These are phyloP conservation scores for Hypomontagnella submonticulosa DNA, from an alignment of 495 filamentous ascomycete genomes.

Conservation along the genomic window DNA sequence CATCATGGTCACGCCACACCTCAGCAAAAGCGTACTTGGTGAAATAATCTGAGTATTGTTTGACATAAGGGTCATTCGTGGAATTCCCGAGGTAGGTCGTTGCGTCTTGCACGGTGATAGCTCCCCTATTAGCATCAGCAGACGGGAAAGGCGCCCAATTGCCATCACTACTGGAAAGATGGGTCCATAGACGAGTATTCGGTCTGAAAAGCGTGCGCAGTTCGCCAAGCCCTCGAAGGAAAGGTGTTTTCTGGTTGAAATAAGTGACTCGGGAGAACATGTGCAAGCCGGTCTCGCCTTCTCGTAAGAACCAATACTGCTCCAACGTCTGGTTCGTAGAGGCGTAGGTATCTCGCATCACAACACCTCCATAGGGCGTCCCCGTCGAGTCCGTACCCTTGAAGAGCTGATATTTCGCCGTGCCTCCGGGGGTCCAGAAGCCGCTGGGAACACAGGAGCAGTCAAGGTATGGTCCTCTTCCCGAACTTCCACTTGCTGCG, in stretches of 20 bases:
- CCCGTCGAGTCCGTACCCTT: slow-evolving; percentile 61
- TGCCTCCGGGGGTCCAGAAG: slow-evolving; percentile 63
- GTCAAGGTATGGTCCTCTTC: slow-evolving; percentile 66
- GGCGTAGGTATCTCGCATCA: slow-evolving; percentile 63
- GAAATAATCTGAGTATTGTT: slow-evolving; percentile 65
- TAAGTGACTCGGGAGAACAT: slow-evolving; percentile 66
- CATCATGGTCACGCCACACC: slow-evolving; percentile 62
- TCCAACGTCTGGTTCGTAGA: slow-evolving; percentile 63
- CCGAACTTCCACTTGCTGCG: slow-evolving; percentile 50
- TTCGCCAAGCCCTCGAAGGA: slow-evolving; percentile 65
- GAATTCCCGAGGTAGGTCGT: slow-evolving; percentile 66
- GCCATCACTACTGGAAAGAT: slow-evolving; percentile 61
- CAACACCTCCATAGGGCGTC: slow-evolving; percentile 61
- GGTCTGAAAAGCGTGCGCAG: slow-evolving; percentile 66
- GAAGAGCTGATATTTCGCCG: slow-evolving; percentile 56
- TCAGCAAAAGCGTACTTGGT: slow-evolving; percentile 69
- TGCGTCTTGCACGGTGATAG: slow-evolving; percentile 65
- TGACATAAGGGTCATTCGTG: slow-evolving; percentile 60
- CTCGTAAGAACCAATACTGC: slow-evolving; percentile 68
- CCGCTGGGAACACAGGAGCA: slow-evolving; percentile 68
- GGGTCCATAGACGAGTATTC: slow-evolving; percentile 65
- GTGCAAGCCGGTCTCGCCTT: slow-evolving; percentile 66
- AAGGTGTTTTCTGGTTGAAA: slow-evolving; percentile 63
- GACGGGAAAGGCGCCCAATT: slow-evolving; percentile 65
- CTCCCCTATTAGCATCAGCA: slow-evolving; percentile 52